Conservation (phyloP, 2,329 filamentous ascomycete genomes). For the Colletotrichum sp. region DNA sequence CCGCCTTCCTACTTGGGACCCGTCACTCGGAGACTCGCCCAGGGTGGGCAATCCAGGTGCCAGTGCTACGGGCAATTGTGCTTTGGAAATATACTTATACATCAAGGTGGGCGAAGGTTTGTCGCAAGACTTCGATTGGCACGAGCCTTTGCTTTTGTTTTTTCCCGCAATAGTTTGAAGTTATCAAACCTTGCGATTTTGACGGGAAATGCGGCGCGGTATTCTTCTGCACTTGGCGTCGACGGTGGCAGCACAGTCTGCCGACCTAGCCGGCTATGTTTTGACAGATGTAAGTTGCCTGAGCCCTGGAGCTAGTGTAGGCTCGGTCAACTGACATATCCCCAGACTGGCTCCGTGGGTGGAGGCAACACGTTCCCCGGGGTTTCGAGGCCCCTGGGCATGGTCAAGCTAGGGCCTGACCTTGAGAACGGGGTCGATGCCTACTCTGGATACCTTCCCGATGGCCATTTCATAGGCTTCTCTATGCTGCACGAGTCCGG, state of each 20-base stretch:
- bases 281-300: conserved; percentile 35
- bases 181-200: neutral
- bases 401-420: conserved; percentile 57
- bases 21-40: neutral
- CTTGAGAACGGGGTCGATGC: conserved; percentile 52
- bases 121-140: neutral
- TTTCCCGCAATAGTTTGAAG: neutral
- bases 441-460: conserved; percentile 57
- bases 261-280: conserved; percentile 37
- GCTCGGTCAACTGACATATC: neutral
- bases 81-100: neutral
- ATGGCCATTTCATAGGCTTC: conserved; percentile 63
- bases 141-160: neutral
- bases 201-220: neutral
- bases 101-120: neutral
- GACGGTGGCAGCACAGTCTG: conserved; percentile 3
- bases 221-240: conserved; percentile 3
- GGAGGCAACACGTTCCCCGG: conserved; percentile 58
- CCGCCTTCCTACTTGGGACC: neutral
- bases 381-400: conserved; percentile 50
- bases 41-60: neutral
- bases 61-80: neutral
- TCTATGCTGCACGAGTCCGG: conserved; percentile 71
- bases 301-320: neutral
- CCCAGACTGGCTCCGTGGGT: conserved; percentile 48